These are phyloP conservation scores for Populus davidiana DNA, from an alignment of 345 rosid species.

Conservation along the genomic window DNA sequence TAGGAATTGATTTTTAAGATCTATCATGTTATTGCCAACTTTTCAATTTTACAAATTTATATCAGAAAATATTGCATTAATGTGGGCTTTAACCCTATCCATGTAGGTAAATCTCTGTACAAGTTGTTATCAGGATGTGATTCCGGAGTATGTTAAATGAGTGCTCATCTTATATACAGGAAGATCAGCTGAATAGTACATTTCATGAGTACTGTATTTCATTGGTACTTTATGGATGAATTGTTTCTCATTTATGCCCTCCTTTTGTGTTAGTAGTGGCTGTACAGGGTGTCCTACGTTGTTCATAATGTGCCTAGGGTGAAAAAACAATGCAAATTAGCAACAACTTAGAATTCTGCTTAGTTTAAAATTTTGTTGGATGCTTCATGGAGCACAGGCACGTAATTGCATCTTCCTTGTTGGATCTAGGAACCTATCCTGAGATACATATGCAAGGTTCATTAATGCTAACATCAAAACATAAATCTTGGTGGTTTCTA, in stretches of 20 bases:
- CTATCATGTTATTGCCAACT: background rate
- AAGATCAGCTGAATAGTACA: background rate
- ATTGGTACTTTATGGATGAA: background rate
- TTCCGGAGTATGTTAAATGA: background rate
- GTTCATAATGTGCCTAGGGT: background rate
- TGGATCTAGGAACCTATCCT: background rate
- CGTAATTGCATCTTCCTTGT: background rate
- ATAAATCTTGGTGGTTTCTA: background rate
- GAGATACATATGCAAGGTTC: background rate
- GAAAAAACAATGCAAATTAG: background rate
- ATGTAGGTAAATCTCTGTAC: background rate
- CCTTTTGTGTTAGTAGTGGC: background rate
- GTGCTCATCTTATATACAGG: background rate
- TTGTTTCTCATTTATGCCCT: background rate
- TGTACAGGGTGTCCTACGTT: background rate
- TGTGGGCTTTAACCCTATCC: background rate
- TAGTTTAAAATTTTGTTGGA: background rate
- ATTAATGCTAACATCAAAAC: background rate
- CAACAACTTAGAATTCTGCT: background rate
- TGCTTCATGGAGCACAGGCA: background rate
- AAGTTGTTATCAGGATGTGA: background rate
- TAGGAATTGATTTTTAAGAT: slow-evolving; percentile 5
- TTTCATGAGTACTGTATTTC: background rate
- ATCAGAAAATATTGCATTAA: background rate
- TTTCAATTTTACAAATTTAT: background rate